Conservation (phyloP, 164 flowering plant species). For the Aristolochia contorta region DNA sequence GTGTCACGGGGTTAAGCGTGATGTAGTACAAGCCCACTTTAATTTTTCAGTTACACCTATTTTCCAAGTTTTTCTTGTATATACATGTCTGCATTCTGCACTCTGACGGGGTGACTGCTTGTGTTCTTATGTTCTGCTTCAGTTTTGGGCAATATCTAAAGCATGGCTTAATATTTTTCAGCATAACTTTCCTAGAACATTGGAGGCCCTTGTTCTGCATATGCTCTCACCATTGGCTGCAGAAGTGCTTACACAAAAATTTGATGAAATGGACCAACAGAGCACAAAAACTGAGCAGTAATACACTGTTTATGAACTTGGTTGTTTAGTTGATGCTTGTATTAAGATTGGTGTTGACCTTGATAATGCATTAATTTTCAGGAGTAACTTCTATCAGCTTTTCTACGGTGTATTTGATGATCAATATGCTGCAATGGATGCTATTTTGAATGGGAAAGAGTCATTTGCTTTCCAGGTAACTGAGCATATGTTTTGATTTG, state of each 20-base stretch:
- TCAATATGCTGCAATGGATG: slow-evolving; percentile 76
- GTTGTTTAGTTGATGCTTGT: neutral
- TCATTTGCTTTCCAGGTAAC: slow-evolving; percentile 66
- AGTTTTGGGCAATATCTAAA: too few species aligned
- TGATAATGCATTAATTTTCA: slow-evolving; percentile 14
- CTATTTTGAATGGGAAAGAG: slow-evolving; percentile 72
- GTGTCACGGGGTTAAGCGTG: too few species aligned
- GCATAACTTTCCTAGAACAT: slow-evolving; percentile 86
- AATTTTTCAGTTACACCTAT: too few species aligned
- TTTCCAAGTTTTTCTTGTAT: too few species aligned
- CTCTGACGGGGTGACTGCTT: too few species aligned
- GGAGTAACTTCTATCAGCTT: slow-evolving; percentile 64
- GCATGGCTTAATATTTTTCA: slow-evolving; percentile 17
- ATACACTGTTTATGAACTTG: neutral
- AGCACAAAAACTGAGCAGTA: slow-evolving; percentile 56
- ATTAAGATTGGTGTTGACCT: neutral
- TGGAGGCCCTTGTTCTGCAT: slow-evolving; percentile 79
- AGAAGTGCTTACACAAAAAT: slow-evolving; percentile 82
- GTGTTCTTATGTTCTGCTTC: too few species aligned
- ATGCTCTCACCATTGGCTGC: slow-evolving; percentile 84
- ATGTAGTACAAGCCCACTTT: too few species aligned
- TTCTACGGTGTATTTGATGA: slow-evolving; percentile 86
- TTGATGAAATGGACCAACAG: slow-evolving; percentile 78
- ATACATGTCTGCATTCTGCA: too few species aligned
- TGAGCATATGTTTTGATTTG: neutral